phyloP scores from a whole-genome alignment of 2,329 filamentous ascomycete genomes.

The Colletotrichum spaethianum region DNA sequence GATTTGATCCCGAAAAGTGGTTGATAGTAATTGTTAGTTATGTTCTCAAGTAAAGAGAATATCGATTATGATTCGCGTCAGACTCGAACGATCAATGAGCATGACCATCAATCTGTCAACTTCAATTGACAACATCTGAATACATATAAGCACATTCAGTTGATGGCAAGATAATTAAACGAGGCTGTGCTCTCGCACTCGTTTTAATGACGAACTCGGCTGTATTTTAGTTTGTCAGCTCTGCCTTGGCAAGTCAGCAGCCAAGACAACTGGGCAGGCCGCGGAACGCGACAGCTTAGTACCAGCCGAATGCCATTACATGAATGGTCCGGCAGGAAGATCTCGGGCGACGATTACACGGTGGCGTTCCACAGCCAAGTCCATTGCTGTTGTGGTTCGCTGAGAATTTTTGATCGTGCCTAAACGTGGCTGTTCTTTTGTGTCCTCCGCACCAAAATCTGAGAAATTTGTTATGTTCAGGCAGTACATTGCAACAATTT shows the following conservation, averaged over 20 bases:
- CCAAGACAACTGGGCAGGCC: conserved; percentile 6
- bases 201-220: background rate
- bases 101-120: background rate
- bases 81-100: too few species aligned
- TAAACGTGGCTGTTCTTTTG: too few species aligned
- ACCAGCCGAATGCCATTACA: background rate
- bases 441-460: too few species aligned
- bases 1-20: background rate
- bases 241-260: conserved; percentile 31
- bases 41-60: background rate
- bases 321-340: background rate
- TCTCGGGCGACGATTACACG: background rate
- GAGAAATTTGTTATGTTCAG: too few species aligned
- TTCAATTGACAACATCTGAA: background rate
- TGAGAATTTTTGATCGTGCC: too few species aligned
- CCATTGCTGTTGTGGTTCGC: background rate
- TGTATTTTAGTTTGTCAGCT: background rate
- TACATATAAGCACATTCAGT: background rate
- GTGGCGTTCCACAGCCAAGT: background rate
- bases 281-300: conserved; percentile 11
- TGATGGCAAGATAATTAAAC: too few species aligned
- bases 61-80: background rate
- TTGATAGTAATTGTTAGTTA: background rate
- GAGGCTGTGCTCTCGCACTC: conserved; percentile 18
- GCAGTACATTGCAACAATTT: too few species aligned